Base-by-base conservation (phyloP, 768 basidiomycete genomes). In the Hydnomerulius pinastri region DNA sequence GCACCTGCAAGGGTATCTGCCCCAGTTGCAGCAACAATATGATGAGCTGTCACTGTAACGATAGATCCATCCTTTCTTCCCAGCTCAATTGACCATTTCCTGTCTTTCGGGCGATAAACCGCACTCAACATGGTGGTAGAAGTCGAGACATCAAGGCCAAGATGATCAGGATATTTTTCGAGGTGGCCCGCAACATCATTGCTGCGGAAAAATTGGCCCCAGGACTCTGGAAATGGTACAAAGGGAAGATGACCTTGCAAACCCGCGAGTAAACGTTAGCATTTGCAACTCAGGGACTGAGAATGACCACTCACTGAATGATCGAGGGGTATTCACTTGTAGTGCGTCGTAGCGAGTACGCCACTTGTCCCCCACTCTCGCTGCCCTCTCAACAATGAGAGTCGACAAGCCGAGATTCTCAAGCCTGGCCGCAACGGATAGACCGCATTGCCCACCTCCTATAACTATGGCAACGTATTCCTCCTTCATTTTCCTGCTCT, bases 301-400 rank as follows among this genome's bases (percentile, higher is more conserved):
- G 4, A 17, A 21, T 37, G n/a, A 13, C 25, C 10, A 36, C 53
- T n/a, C 28, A 53, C 53, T 54, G 8, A 35, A 54, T 7, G 39
- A 36, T 17, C 21, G 46, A 6, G 53, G 53, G 12, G 53, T 54
- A 42, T 54, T 54, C 2, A 40, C 45, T 21, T 54, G 42, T 32
- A 87, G 66, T 9, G 83, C 77, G 47, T 85, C 78, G 61, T 90
- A 89, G 30, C 88, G 72, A 30, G 76, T 71, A 50, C 85, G 70
- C 86, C 85, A 87, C 43, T 78, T 79, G 59, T 87, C 78, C 0
- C 87, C 86, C 21, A 87, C 75, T 17, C 78, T 67, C 10, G 61
- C 51, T 43, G 83, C 77, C 64, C 77, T 81, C 62, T 92, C 90
- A 40, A 91, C 71, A 12, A 90, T 67, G 7, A 87, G 68, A 8